These are phyloP conservation scores for Solanum pennellii DNA, from an alignment of 257 asterid genomes.

Conservation along the genomic window DNA sequence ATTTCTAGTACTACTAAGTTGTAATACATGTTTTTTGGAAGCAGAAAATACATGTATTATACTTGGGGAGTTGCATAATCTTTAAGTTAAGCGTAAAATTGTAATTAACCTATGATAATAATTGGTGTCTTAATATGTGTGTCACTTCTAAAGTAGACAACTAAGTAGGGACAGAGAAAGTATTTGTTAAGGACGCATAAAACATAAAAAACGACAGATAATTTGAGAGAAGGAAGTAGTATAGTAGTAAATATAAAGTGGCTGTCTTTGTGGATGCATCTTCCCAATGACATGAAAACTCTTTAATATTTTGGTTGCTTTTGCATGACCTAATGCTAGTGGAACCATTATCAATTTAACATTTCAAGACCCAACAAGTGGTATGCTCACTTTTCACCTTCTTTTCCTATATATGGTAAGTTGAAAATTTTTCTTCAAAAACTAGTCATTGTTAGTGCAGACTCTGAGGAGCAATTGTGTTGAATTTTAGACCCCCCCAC, in stretches of 20 bases:
- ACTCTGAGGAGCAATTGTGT: constrained; percentile 43
- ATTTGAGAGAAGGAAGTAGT: not conserved
- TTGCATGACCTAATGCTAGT: constrained; percentile 44
- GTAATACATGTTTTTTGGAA: no score
- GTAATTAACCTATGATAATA: no score
- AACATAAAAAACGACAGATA: not conserved
- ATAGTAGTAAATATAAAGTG: not conserved
- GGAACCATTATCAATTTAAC: constrained; percentile 41
- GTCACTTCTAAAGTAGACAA: no score
- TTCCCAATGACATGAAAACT: constrained; percentile 23
- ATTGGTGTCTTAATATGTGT: no score
- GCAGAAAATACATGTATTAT: no score
- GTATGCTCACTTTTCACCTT: constrained; percentile 24
- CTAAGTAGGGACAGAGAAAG: no score
- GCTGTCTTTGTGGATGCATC: not conserved
- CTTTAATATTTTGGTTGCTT: not conserved
- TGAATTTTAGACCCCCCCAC: constrained; percentile 24
- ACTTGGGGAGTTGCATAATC: no score
- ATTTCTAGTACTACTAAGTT: no score
- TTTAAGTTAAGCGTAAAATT: no score
- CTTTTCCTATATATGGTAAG: constrained; percentile 29
- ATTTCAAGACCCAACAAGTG: constrained; percentile 35
- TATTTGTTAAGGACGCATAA: no score
- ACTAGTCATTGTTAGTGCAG: constrained; percentile 36
- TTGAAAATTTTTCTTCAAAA: constrained; percentile 30